phyloP scores from a whole-genome alignment of 495 filamentous ascomycete species.

The Aspergillus baeticus region DNA sequence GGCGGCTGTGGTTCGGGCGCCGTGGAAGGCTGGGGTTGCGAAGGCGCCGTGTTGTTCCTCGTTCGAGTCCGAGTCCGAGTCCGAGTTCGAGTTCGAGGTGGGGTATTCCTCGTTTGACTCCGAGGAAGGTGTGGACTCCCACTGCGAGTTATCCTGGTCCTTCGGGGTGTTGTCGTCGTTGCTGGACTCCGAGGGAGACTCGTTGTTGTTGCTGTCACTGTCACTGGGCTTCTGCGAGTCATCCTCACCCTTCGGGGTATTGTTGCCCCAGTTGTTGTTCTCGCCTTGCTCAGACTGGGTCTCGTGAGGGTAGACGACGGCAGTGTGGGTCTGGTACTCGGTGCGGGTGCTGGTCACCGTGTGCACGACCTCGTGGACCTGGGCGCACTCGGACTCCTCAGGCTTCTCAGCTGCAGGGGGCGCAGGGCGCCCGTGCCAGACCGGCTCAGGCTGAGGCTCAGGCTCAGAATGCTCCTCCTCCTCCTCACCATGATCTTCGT shows the following conservation, averaged over 20 bases:
- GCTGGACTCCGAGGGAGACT: no score
- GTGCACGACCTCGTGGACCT: constrained; percentile 27
- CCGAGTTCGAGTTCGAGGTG: not conserved
- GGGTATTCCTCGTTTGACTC: no score
- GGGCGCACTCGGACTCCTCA: not conserved
- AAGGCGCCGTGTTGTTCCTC: no score
- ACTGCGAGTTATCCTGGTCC: no score
- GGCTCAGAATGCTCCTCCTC: not conserved
- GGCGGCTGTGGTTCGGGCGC: not conserved
- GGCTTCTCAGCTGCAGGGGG: not conserved
- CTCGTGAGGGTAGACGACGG: not conserved
- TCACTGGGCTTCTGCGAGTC: not conserved
- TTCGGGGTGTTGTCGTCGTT: not conserved
- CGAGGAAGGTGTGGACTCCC: no score
- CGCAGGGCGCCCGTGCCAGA: not conserved
- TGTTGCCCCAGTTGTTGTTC: no score
- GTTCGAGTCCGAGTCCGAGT: not conserved
- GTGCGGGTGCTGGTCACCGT: constrained; percentile 31
- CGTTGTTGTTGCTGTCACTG: no score
- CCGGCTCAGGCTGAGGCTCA: not conserved
- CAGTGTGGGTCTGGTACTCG: constrained; percentile 1
- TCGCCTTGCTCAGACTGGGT: not conserved
- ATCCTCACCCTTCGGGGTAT: not conserved
- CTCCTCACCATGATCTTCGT: not conserved
- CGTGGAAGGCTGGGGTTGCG: not conserved